These are phyloP conservation scores for Helotiales sp. DNA, from an alignment of 2,329 filamentous ascomycete species.

Conservation along the genomic window DNA sequence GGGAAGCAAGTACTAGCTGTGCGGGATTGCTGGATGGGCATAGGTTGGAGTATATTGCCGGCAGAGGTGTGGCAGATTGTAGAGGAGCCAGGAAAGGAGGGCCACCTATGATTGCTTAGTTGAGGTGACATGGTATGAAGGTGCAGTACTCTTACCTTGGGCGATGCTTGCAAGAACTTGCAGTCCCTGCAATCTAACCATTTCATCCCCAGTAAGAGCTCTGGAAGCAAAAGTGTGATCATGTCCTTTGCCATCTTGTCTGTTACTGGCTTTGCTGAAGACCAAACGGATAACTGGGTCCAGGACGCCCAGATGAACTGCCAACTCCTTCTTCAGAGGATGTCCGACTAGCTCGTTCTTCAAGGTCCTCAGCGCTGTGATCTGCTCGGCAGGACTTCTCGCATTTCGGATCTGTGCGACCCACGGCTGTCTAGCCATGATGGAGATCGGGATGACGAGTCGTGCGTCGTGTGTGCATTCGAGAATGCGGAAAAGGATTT, in stretches of 20 bases:
- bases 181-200: constrained; percentile 73
- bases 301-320: constrained; percentile 69
- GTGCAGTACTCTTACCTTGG: constrained; percentile 59
- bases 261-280: constrained; percentile 38
- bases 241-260: constrained; percentile 48
- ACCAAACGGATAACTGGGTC: constrained; percentile 58
- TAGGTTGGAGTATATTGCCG: constrained; percentile 69
- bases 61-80: constrained; percentile 65
- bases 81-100: constrained; percentile 76
- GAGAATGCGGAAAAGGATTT: not conserved
- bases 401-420: constrained; percentile 58
- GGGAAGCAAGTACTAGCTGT: constrained; percentile 68
- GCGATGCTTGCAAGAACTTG: constrained; percentile 84
- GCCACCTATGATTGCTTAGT: constrained; percentile 58
- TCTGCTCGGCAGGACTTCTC: constrained; percentile 50
- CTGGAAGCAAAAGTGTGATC: constrained; percentile 41
- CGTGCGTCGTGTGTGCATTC: constrained; percentile 9
- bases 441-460: constrained; percentile 1
- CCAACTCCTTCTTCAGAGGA: constrained; percentile 79
- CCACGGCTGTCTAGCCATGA: constrained; percentile 45
- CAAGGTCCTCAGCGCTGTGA: constrained; percentile 65
- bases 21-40: constrained; percentile 63
- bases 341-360: constrained; percentile 93
- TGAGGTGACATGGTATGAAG: not conserved
- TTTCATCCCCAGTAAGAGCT: constrained; percentile 61